Evolutionary conservation across 805 yeast genomes (phyloP).

Genomic region (Wickerhamomyces chambardii): DNA sequence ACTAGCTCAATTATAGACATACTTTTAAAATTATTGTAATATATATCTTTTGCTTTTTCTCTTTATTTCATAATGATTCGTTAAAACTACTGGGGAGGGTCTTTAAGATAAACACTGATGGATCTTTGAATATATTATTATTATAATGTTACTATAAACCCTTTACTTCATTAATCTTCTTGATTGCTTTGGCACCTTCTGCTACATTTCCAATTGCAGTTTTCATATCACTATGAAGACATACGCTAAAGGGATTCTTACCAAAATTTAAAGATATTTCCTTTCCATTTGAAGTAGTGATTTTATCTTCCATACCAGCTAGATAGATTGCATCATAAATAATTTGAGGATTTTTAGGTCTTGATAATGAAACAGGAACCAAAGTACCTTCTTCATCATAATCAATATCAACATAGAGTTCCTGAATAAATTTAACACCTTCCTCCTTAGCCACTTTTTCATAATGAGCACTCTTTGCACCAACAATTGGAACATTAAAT

Average conservation of each 20-base stretch:
- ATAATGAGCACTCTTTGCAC: slow-evolving; percentile 24
- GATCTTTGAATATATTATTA: too few relatives aligned
- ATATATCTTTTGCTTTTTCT: too few relatives aligned
- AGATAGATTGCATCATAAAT: slow-evolving; percentile 18
- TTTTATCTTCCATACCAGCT: slow-evolving; percentile 19
- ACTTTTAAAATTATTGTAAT: too few relatives aligned
- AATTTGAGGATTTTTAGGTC: slow-evolving; percentile 21
- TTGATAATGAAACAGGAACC: slow-evolving; percentile 19
- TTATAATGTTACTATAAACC: too few relatives aligned
- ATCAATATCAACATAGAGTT: slow-evolving; percentile 26
- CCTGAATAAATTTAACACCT: slow-evolving; percentile 27
- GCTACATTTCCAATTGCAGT: slow-evolving; percentile 24
- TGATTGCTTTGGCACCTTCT: slow-evolving; percentile 22
- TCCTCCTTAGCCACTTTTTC: slow-evolving; percentile 19
- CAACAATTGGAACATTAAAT: slow-evolving; percentile 26
- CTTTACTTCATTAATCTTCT: slow-evolving; percentile 13
- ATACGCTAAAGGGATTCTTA: slow-evolving; percentile 20
- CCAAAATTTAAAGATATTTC: slow-evolving; percentile 19
- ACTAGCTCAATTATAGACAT: too few relatives aligned
- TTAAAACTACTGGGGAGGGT: too few relatives aligned
- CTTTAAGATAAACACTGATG: too few relatives aligned
- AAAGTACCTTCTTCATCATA: slow-evolving; percentile 22
- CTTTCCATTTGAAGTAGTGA: slow-evolving; percentile 15
- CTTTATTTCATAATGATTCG: too few relatives aligned
- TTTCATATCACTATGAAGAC: slow-evolving; percentile 30